phyloP scores from a whole-genome alignment of 1,284 basidiomycete species.

The Erythrobasidium hasegawianum region DNA sequence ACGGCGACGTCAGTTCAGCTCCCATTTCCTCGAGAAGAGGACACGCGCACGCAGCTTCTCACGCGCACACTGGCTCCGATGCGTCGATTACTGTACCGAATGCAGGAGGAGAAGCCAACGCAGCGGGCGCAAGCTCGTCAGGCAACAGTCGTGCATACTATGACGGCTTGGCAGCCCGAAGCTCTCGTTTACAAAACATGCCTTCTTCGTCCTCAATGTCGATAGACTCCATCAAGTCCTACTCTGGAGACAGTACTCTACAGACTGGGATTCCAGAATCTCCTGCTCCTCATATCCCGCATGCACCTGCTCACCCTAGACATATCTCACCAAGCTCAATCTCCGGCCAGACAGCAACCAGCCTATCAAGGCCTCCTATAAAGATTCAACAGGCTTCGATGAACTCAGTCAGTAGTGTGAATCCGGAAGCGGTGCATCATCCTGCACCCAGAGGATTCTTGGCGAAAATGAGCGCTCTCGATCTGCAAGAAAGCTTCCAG shows the following conservation, averaged over 20 bases:
- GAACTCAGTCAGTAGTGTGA: neutral
- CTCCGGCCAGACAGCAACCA: neutral
- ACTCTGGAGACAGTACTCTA: neutral
- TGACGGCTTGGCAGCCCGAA: constrained; percentile 23
- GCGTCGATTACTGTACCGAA: constrained; percentile 5
- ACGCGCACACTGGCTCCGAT: constrained; percentile 13
- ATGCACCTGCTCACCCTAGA: constrained; percentile 14
- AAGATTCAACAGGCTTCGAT: neutral
- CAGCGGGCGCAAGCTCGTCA: too few species aligned
- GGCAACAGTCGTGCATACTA: constrained; percentile 14
- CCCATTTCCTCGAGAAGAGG: constrained; percentile 25
- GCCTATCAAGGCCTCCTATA: neutral
- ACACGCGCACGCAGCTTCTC: constrained; percentile 5
- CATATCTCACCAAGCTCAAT: constrained; percentile 19
- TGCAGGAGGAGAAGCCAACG: neutral
- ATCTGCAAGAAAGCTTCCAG: constrained; percentile 40
- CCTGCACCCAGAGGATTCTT: constrained; percentile 36
- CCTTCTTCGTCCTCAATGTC: constrained; percentile 31
- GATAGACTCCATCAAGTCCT: constrained; percentile 15
- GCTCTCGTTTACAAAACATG: constrained; percentile 29
- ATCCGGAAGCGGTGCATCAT: constrained; percentile 29
- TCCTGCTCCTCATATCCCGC: constrained; percentile 32
- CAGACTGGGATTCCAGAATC: constrained; percentile 10
- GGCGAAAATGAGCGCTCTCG: constrained; percentile 17
- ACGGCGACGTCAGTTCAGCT: constrained; percentile 35